These are phyloP conservation scores for Millerozyma miso DNA, from an alignment of 805 yeast species.

Conservation along the genomic window DNA sequence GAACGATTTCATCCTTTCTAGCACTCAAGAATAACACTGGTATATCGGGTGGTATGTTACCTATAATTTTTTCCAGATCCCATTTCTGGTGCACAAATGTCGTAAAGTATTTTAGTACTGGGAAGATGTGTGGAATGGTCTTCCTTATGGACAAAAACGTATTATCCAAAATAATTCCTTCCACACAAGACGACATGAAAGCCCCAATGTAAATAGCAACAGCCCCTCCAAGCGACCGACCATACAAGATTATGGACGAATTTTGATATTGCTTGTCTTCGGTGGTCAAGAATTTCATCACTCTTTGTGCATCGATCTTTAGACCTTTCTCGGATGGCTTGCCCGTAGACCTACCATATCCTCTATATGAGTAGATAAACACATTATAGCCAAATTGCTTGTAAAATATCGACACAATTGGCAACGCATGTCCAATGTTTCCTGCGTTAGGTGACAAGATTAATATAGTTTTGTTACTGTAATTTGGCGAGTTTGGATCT, in stretches of 20 bases:
- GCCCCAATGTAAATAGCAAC: constrained; percentile 81
- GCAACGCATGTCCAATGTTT: constrained; percentile 86
- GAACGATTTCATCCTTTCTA: constrained; percentile 81
- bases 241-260: constrained; percentile 65
- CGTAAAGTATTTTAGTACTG: constrained; percentile 53
- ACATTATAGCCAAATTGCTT: constrained; percentile 66
- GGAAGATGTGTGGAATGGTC: constrained; percentile 70
- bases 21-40: constrained; percentile 76
- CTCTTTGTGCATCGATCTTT: constrained; percentile 75
- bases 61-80: constrained; percentile 68
- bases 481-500: constrained; percentile 30
- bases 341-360: constrained; percentile 84
- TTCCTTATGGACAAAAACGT: constrained; percentile 76
- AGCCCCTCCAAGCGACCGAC: constrained; percentile 93
- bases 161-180: constrained; percentile 77
- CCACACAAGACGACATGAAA: constrained; percentile 44
- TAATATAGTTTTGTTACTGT: constrained; percentile 64
- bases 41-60: constrained; percentile 44
- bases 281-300: constrained; percentile 50
- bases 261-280: constrained; percentile 49
- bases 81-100: constrained; percentile 73
- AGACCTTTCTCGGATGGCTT: constrained; percentile 71
- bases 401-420: constrained; percentile 70
- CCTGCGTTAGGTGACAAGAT: constrained; percentile 93
- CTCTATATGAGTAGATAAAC: constrained; percentile 82